These are phyloP conservation scores for Strobilomyces confusus DNA, from an alignment of 768 basidiomycete species.

Conservation along the genomic window DNA sequence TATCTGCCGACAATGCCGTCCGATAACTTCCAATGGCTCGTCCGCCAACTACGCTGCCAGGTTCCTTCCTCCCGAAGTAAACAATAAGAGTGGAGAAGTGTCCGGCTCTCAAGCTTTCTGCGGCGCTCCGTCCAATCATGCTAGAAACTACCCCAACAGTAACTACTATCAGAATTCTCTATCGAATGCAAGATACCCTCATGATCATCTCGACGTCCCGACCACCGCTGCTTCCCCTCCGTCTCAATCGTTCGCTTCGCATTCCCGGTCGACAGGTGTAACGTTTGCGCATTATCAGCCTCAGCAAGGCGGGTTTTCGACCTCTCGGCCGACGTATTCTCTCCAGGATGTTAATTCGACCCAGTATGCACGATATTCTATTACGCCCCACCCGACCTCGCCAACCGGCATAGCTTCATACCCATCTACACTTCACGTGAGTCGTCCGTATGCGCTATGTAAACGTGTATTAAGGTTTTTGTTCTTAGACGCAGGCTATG, in stretches of 20 bases:
- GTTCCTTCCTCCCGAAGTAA: slow-evolving; percentile 7
- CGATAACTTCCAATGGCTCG: slow-evolving; percentile 8
- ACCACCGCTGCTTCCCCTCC: slow-evolving; percentile 13
- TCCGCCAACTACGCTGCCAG: slow-evolving; percentile 5
- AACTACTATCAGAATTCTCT: slow-evolving; percentile 15
- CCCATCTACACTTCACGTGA: slow-evolving; percentile 25
- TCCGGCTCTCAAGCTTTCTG: slow-evolving; percentile 13
- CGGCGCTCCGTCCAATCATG: slow-evolving; percentile 10
- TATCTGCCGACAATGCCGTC: slow-evolving; percentile 58
- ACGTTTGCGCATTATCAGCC: slow-evolving; percentile 38
- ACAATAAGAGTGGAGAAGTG: slow-evolving; percentile 8
- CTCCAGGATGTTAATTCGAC: slow-evolving; percentile 17
- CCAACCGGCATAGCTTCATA: slow-evolving; percentile 20
- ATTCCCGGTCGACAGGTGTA: slow-evolving; percentile 23
- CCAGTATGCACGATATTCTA: slow-evolving; percentile 18
- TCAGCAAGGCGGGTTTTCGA: slow-evolving; percentile 35
- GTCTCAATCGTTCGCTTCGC: slow-evolving; percentile 17
- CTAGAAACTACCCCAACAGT: slow-evolving; percentile 15
- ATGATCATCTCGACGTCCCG: slow-evolving; percentile 20
- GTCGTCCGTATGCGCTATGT: neutral
- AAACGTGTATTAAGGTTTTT: neutral
- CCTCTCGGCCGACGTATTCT: slow-evolving; percentile 29
- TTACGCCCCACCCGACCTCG: slow-evolving; percentile 13
- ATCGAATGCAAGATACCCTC: slow-evolving; percentile 20
- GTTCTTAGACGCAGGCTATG: slow-evolving; percentile 9